Base-by-base conservation (phyloP, 2,329 filamentous ascomycete species). In the Phaeomoniella chlamydospora region DNA sequence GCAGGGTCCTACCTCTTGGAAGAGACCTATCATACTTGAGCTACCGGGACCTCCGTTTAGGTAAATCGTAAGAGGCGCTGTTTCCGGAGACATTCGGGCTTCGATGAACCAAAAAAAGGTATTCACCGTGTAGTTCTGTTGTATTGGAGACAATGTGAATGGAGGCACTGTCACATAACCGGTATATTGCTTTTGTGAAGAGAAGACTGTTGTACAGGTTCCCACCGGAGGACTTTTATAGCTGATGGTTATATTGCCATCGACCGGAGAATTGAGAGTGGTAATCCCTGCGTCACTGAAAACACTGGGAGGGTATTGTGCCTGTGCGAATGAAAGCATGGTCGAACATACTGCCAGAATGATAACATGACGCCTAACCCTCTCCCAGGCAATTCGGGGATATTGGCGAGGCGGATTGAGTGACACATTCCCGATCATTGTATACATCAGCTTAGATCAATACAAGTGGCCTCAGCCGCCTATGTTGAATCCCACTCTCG, bases 161-260 rank as follows among this genome's bases (percentile, higher is more conserved):
- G 51, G 49, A 4, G 74, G 72, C 4, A 82, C 55, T 36, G 58
- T 67, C 38, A 83, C 72, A 68, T 80, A 82, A 48, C 79, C 79
- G 3, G 75, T 72, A 49, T 77, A 80, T 52, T 83, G 79, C 52
- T 75, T 68, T 53, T 84, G 79, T 1, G 61, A 63, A 31, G 64
- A 50, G 47, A 80, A 80, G 5, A 70, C 71, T 2, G 79, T 82
- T 33, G 62, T 68, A 53, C 80, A 84, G 10, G 69, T 75, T 32
- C 70, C 73, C 5, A 61, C 53, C 3, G 70, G 65, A 2, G 70
- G 70, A 22, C 65, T 59, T 49, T 78, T 82, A 63, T 79, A 85
- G 37, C 72, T 70, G 49, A 84, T 72, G 39, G 70, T 76, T 49
- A 84, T 71, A 44, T 70, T 68, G 17, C 61, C 58, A 51, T 81